Percentiles rank a stretch among this genome's conserved stretches.
Conservation (phyloP, 345 rosid species). For the Bretschneidera sinensis region DNA sequence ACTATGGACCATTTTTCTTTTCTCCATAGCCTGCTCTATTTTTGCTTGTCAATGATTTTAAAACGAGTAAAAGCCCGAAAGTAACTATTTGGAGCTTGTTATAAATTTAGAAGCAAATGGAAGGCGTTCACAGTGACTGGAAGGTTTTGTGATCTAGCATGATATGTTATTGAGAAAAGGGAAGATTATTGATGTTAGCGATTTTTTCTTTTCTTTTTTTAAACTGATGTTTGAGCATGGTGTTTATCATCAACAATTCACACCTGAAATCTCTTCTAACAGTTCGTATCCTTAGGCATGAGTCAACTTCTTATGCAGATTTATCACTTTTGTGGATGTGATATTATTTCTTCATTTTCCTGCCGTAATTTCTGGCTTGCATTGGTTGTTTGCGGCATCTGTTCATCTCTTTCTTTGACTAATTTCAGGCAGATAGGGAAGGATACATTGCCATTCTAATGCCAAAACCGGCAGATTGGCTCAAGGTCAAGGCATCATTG, state of each 20-base stretch:
- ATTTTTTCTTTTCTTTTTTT: not conserved
- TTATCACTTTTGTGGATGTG: not conserved
- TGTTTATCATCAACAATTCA: no score
- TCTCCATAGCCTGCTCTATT: no score
- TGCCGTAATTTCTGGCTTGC: not conserved
- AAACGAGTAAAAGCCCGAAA: no score
- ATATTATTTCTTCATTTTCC: not conserved
- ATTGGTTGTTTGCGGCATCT: not conserved
- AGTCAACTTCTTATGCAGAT: not conserved
- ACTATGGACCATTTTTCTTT: no score
- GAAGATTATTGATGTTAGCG: no score
- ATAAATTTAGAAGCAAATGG: not conserved
- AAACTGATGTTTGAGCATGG: not conserved
- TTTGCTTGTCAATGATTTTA: no score
- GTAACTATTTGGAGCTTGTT: no score
- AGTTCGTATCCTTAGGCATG: not conserved
- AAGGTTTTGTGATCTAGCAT: not conserved
- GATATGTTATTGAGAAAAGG: not conserved
- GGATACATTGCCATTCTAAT: conserved; percentile 86
- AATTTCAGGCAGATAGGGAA: conserved; percentile 77
- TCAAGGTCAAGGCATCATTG: conserved; percentile 55
- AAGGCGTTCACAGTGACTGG: not conserved
- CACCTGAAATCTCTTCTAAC: not conserved
- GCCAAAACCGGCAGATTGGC: conserved; percentile 89
- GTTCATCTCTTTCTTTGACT: not conserved